Base-by-base conservation (phyloP, 805 yeast species). In the Wickerhamomyces subpelliculosus region DNA sequence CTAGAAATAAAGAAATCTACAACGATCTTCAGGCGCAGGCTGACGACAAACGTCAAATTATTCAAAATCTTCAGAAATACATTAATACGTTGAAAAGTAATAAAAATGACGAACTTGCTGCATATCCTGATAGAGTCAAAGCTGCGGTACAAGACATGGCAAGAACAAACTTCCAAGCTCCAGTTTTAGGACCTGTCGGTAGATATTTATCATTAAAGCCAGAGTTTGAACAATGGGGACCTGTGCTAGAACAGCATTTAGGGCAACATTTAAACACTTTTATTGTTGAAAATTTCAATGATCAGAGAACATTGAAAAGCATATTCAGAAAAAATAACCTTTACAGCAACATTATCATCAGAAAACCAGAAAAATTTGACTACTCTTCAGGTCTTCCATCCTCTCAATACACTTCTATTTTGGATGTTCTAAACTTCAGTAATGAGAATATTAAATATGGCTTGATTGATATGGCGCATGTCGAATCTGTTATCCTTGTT, bases 101-200 rank as follows among this genome's bases (percentile, higher is more conserved):
- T 13, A 27, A 19, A 22, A 33, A 25, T 14, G 29, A 53, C 29
- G 50, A 54, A 4, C 25, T 51, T 1, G 25, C 20, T 2, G 27
- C 36, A 1, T 53, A 31, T 27, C 38, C 33, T 2, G 6, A 19
- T 1, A 8, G 12, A 5, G 9, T 44, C 11, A 31, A 14, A 25
- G 9, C 22, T 8, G 45, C 40, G 10, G 36, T 42, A 0, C 10
- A 13, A 3, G 47, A 40, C 0, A 38, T 51, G 5, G 47, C 54
- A 3, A 62, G 62, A 12, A 34, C 46, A 0, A 49, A 58, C 13
- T 79, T 73, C 67, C 68, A 67, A 14, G 49, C 57, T 2, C 52
- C 51, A 26, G 95, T 95, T 0, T 57, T 81, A 14, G 97, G 97
- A 0, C 98, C 98, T 0, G 45, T 90, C 2, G 96, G 96, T 1